A percentile compares a stretch with the other conserved stretches of the same genome.
Conservation (phyloP, 2,329 filamentous ascomycete species). For the Diaporthe vaccinii region DNA sequence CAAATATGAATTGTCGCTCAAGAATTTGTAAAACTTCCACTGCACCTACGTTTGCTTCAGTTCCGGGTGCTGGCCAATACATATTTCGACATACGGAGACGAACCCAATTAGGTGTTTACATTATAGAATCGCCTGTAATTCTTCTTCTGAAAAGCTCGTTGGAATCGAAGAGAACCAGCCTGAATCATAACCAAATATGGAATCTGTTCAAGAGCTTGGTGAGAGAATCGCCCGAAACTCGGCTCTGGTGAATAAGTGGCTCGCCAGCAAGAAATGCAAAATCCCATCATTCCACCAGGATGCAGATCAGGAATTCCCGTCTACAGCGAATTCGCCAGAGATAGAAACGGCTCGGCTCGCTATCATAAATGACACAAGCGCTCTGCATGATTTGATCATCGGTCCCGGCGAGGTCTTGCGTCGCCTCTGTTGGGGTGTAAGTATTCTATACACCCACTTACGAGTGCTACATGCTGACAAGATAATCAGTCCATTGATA, state of each 20-base stretch:
- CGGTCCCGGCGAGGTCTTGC: conserved; percentile 10
- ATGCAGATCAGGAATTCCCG: conserved; percentile 14
- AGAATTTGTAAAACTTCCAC: neutral
- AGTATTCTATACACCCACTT: neutral
- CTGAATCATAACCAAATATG: neutral
- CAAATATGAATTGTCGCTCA: too few relatives aligned
- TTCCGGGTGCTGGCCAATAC: too few relatives aligned
- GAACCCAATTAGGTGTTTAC: too few relatives aligned
- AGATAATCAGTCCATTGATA: neutral
- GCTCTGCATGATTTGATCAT: conserved; percentile 3
- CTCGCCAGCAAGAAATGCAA: conserved; percentile 3
- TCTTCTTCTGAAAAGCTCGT: neutral
- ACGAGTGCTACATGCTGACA: neutral
- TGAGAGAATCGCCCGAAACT: conserved; percentile 14
- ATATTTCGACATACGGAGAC: neutral
- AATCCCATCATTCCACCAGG: neutral
- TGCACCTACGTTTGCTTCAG: too few relatives aligned
- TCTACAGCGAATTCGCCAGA: neutral
- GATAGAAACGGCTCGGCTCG: neutral
- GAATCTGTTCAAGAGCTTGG: neutral
- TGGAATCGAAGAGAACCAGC: neutral
- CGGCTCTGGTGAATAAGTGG: neutral
- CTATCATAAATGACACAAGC: conserved; percentile 9
- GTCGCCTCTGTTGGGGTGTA: conserved; percentile 14
- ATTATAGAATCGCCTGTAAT: neutral